phyloP scores from a whole-genome alignment of 2,329 filamentous ascomycete species.

The Pezizomycotina sp. region DNA sequence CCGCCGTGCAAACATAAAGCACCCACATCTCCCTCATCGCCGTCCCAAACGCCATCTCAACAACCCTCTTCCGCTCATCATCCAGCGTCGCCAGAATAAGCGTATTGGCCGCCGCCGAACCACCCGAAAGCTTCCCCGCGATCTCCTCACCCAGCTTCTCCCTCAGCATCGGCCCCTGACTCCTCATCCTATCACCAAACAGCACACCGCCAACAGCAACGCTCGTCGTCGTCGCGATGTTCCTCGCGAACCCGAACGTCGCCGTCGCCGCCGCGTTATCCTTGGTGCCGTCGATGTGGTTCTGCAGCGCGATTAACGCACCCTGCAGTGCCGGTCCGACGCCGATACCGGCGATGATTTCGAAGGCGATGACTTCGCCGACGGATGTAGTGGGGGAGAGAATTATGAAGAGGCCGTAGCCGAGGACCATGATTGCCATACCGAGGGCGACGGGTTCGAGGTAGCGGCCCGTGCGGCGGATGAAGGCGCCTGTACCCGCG shows the following conservation, averaged over 20 bases:
- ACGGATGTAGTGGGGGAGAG: slow-evolving; percentile 27
- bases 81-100: too few species aligned
- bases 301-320: slow-evolving; percentile 47
- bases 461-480: slow-evolving; percentile 33
- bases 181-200: slow-evolving; percentile 30
- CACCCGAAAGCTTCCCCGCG: too few species aligned
- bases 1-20: too few species aligned
- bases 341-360: too few species aligned
- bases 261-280: slow-evolving; percentile 47
- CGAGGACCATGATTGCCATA: slow-evolving; percentile 29
- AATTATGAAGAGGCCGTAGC: slow-evolving; percentile 31
- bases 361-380: slow-evolving; percentile 28
- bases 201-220: slow-evolving; percentile 42
- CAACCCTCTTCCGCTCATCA: too few species aligned
- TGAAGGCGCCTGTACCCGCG: slow-evolving; percentile 31
- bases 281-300: slow-evolving; percentile 40
- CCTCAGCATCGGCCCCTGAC: too few species aligned
- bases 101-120: too few species aligned
- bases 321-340: slow-evolving; percentile 47
- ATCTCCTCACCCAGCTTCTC: too few species aligned
- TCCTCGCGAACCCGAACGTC: slow-evolving; percentile 42
- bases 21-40: too few species aligned
- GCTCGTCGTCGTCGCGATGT: slow-evolving; percentile 40
- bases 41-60: too few species aligned
- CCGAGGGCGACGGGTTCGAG: slow-evolving; percentile 30